A percentile compares a stretch with the other conserved stretches of the same genome.
These are phyloP conservation scores for Casuarina cunninghamiana DNA, from an alignment of 306 rosid species.

Conservation along the genomic window DNA sequence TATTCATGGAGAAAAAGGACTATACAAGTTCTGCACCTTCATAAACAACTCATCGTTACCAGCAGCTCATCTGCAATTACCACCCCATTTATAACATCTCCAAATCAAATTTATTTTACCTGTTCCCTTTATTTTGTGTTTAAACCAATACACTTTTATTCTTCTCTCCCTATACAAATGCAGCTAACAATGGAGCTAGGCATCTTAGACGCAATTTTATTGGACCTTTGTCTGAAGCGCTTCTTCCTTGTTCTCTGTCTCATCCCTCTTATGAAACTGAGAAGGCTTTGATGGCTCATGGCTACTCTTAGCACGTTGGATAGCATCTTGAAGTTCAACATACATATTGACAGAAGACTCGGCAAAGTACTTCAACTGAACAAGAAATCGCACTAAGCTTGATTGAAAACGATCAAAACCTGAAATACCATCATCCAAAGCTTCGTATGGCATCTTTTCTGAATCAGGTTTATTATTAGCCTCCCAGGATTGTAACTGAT, in stretches of 20 bases:
- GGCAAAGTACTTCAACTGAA: conserved; percentile 54
- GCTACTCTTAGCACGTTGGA: conserved; percentile 36
- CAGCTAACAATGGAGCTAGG: neutral
- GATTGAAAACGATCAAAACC: conserved; percentile 60
- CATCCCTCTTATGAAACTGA: conserved; percentile 32
- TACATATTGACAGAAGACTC: conserved; percentile 64
- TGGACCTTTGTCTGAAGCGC: conserved; percentile 29
- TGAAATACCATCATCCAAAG: conserved; percentile 49
- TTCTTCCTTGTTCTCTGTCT: conserved; percentile 1
- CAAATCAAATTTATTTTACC: conserved; percentile 13
- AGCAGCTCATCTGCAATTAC: conserved; percentile 15
- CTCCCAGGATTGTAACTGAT: conserved; percentile 41
- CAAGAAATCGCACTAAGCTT: conserved; percentile 56
- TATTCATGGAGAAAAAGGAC: conserved; percentile 27
- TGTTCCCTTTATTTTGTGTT: conserved; percentile 32
- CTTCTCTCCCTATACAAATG: conserved; percentile 45
- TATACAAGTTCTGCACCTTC: conserved; percentile 38
- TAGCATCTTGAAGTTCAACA: conserved; percentile 42
- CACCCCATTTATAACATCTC: conserved; percentile 19
- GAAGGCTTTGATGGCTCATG: conserved; percentile 39
- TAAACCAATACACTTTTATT: conserved; percentile 24
- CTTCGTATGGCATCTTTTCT: conserved; percentile 48
- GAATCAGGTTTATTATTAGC: conserved; percentile 45
- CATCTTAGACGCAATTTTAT: conserved; percentile 7
- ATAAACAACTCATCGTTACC: conserved; percentile 20